Evolutionary conservation across 1,139 yeast species (phyloP).

Genomic region (Saccharomyces hybrid): DNA sequence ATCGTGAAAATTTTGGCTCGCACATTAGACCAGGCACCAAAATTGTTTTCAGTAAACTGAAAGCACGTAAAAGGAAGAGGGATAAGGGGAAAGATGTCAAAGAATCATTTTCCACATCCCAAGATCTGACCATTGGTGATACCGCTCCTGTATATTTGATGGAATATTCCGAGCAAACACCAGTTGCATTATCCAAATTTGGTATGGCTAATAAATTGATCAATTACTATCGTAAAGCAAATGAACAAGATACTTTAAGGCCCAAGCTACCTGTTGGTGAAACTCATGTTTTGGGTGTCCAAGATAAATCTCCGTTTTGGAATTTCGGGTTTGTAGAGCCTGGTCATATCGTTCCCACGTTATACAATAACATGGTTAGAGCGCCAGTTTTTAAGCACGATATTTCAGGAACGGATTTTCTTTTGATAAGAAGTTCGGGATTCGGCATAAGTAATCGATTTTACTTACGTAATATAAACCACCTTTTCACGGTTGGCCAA

Average conservation of each 20-base stretch:
- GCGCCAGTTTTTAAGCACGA: conserved; percentile 94
- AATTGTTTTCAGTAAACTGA: conserved; percentile 67
- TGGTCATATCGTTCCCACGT: conserved; percentile 88
- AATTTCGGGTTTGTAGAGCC: conserved; percentile 95
- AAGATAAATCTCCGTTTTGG: conserved; percentile 97
- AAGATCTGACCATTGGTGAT: conserved; percentile 80
- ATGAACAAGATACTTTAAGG: conserved; percentile 76
- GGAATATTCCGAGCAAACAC: conserved; percentile 90
- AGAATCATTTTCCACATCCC: conserved; percentile 62
- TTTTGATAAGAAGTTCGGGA: conserved; percentile 74
- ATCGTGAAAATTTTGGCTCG: conserved; percentile 58
- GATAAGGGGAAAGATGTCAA: conserved; percentile 78
- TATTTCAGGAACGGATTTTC: conserved; percentile 67
- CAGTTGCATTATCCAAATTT: conserved; percentile 72
- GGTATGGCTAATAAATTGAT: conserved; percentile 96
- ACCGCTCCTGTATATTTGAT: conserved; percentile 67
- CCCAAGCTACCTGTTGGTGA: conserved; percentile 92
- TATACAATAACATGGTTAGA: conserved; percentile 83
- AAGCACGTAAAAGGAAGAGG: conserved; percentile 77
- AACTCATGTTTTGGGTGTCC: conserved; percentile 89
- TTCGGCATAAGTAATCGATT: conserved; percentile 54
- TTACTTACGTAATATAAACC: conserved; percentile 59
- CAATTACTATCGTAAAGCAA: conserved; percentile 82
- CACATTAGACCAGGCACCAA: conserved; percentile 70
- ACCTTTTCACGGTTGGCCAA: conserved; percentile 84